These are phyloP conservation scores for Smittium culicis DNA, from an alignment of 371 early-diverging fungal genomes.

Conservation along the genomic window DNA sequence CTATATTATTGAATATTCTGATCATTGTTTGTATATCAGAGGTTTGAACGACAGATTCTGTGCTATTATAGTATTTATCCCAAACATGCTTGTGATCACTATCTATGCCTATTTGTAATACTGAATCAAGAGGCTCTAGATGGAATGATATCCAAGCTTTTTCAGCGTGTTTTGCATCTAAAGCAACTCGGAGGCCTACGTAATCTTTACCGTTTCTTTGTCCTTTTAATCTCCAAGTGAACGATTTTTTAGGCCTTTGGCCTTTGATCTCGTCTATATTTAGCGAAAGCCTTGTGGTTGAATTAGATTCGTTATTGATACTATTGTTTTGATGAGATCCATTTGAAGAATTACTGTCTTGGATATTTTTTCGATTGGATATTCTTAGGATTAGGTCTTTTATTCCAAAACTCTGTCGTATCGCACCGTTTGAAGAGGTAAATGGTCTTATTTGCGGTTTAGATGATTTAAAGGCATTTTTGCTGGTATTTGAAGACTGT, in stretches of 20 bases:
- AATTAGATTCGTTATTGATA: background rate
- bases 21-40: background rate
- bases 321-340: background rate
- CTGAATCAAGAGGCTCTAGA: background rate
- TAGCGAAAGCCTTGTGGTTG: background rate
- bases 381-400: background rate
- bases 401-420: background rate
- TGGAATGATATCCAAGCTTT: conserved; percentile 2
- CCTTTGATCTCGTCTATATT: background rate
- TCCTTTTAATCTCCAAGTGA: conserved; percentile 7
- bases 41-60: background rate
- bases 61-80: background rate
- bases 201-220: conserved; percentile 5
- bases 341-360: background rate
- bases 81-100: background rate
- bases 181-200: conserved; percentile 4
- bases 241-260: background rate
- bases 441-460: no score
- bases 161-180: conserved; percentile 7
- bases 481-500: no score
- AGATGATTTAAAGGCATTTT: no score
- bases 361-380: background rate
- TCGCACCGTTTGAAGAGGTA: no score
- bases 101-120: background rate
- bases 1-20: background rate